Conservation (phyloP, 2,329 filamentous ascomycete genomes). For the Exophiala sp. region DNA sequence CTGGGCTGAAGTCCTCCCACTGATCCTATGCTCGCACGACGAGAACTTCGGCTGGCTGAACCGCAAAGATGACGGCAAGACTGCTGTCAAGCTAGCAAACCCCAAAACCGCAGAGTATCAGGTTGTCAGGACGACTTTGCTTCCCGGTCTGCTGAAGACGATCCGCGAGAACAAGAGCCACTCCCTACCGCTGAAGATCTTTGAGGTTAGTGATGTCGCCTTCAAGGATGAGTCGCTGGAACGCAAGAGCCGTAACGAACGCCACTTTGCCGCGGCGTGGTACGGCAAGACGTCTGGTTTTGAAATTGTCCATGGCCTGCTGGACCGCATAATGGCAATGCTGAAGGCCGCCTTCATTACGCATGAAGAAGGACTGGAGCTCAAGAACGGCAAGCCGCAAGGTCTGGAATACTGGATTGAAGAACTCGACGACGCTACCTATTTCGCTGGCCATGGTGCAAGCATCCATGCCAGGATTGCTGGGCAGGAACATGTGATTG, state of each 20-base stretch:
- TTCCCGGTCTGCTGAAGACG: slow-evolving; percentile 87
- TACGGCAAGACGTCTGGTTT: slow-evolving; percentile 93
- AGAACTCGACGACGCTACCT: slow-evolving; percentile 83
- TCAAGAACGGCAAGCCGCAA: slow-evolving; percentile 45
- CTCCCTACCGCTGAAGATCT: slow-evolving; percentile 81
- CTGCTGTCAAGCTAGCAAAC: slow-evolving; percentile 78
- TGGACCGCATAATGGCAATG: slow-evolving; percentile 91
- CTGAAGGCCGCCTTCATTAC: slow-evolving; percentile 75
- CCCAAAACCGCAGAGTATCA: slow-evolving; percentile 93
- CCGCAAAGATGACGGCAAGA: slow-evolving; percentile 76
- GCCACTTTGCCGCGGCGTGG: slow-evolving; percentile 92
- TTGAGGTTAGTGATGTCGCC: slow-evolving; percentile 83
- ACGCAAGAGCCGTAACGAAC: slow-evolving; percentile 83
- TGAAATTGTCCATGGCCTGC: slow-evolving; percentile 86
- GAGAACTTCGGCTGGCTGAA: slow-evolving; percentile 98
- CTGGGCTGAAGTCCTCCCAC: slow-evolving; percentile 91
- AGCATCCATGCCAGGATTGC: slow-evolving; percentile 70
- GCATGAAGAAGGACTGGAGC: slow-evolving; percentile 62
- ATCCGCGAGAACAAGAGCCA: slow-evolving; percentile 90
- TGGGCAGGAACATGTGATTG: slow-evolving; percentile 70
- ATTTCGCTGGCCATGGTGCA: slow-evolving; percentile 84
- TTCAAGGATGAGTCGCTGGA: slow-evolving; percentile 80
- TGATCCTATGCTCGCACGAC: slow-evolving; percentile 94
- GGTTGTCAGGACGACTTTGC: slow-evolving; percentile 77
- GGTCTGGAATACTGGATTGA: slow-evolving; percentile 86